Conservation (phyloP, 495 filamentous ascomycete species). For the Terfezia boudieri region DNA sequence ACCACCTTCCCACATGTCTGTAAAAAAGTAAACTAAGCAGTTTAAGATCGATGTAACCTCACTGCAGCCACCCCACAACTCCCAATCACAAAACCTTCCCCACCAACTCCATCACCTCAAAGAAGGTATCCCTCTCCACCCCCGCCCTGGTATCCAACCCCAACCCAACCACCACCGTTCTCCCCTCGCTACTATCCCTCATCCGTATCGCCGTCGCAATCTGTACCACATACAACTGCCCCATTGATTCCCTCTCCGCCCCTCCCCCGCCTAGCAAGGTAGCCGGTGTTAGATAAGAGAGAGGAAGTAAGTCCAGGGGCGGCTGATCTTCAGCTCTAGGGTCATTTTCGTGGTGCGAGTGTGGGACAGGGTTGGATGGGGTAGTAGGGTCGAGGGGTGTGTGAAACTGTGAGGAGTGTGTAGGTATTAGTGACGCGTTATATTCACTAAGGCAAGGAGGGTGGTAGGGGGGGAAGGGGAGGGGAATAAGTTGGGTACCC, state of each 20-base stretch:
- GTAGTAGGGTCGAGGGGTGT: slow-evolving; percentile 46
- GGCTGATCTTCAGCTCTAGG: slow-evolving; percentile 29
- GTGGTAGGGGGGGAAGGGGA: background rate
- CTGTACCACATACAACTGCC: slow-evolving; percentile 71
- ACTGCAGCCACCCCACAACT: too few species aligned
- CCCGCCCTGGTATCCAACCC: slow-evolving; percentile 41
- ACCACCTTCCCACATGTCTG: too few species aligned
- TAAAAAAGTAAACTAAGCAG: too few species aligned
- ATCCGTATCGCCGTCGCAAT: slow-evolving; percentile 58
- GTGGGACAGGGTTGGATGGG: slow-evolving; percentile 35
- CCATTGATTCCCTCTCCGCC: slow-evolving; percentile 56
- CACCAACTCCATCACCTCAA: slow-evolving; percentile 61
- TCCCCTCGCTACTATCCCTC: slow-evolving; percentile 49
- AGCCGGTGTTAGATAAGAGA: slow-evolving; percentile 60
- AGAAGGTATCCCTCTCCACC: slow-evolving; percentile 48
- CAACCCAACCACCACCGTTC: slow-evolving; percentile 60
- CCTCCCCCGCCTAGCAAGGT: slow-evolving; percentile 72
- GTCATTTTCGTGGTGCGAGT: slow-evolving; percentile 23
- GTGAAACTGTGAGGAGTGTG: slow-evolving; percentile 39
- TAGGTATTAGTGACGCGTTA: background rate
- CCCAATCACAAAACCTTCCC: slow-evolving; percentile 23
- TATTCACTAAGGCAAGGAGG: slow-evolving; percentile 11
- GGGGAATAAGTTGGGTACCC: slow-evolving; percentile 34
- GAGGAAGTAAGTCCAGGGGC: slow-evolving; percentile 33
- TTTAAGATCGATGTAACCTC: too few species aligned